phyloP scores from a whole-genome alignment of 2,329 filamentous ascomycete species.

The Fusarium robinianum region DNA sequence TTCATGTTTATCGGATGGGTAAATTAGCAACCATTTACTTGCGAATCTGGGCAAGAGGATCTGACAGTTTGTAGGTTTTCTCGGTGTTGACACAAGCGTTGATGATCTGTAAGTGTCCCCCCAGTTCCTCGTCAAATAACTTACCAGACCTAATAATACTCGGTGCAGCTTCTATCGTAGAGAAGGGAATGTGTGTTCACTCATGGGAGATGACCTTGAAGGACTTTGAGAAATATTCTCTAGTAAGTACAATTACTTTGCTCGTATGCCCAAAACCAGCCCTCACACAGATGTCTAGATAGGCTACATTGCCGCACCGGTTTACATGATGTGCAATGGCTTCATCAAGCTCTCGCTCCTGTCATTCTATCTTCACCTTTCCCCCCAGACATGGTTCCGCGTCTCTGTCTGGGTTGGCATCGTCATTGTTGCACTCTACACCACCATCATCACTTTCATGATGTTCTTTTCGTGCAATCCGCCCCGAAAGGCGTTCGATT shows the following conservation, averaged over 20 bases:
- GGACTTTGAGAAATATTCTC: slow-evolving; percentile 22
- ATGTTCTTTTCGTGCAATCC: slow-evolving; percentile 35
- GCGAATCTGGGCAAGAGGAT: not conserved
- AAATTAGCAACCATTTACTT: not conserved
- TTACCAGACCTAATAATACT: not conserved
- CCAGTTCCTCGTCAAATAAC: not conserved
- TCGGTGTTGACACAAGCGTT: slow-evolving; percentile 25
- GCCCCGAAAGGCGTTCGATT: slow-evolving; percentile 30
- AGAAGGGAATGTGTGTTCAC: slow-evolving; percentile 27
- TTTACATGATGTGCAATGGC: slow-evolving; percentile 43
- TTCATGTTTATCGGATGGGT: slow-evolving; percentile 38
- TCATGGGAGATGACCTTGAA: slow-evolving; percentile 33
- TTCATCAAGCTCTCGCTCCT: slow-evolving; percentile 45
- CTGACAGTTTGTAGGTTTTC: slow-evolving; percentile 5
- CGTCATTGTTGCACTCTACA: slow-evolving; percentile 39
- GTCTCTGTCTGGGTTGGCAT: slow-evolving; percentile 37
- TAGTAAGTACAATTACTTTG: slow-evolving; percentile 21
- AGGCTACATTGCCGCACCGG: slow-evolving; percentile 33
- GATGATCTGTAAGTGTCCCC: slow-evolving; percentile 12
- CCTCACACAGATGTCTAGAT: slow-evolving; percentile 12
- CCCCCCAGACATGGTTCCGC: slow-evolving; percentile 41
- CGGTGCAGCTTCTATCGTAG: slow-evolving; percentile 21
- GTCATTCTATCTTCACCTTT: slow-evolving; percentile 44
- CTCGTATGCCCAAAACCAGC: not conserved
- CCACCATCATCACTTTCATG: slow-evolving; percentile 32